Base-by-base conservation (phyloP, 176 grass and related monocot species). In the Alloteropsis semialata region DNA sequence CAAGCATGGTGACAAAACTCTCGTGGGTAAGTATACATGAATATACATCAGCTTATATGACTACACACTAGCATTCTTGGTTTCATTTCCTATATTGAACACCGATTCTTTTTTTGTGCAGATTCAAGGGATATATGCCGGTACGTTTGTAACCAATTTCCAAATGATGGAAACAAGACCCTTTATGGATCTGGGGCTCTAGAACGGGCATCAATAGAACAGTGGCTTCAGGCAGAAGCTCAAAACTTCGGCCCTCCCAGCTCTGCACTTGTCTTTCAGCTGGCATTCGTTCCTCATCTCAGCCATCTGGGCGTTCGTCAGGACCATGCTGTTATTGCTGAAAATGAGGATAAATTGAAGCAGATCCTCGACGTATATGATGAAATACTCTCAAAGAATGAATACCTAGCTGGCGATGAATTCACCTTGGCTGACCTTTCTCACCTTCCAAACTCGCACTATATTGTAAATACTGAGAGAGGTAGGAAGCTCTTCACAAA, bases 151-250 rank as follows among this genome's bases (percentile, higher is more conserved):
- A 58, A 54, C 44, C 89, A 91, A 32, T 94, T 94, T 78, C 84
- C 84, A 77, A 63, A 89, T 18, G 55, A 81, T 71, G 92, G 92
- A 72, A 91, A 94, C 60, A 97, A 48, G 78, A 5, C 11, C 19
- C 86, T 97, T n/a, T 92, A 89, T 59, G 90, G 86, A 46, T 81
- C 75, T 17, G 95, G 95, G 12, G 79, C 75, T 61, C 90, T 97
- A 28, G 92, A 97, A 57, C 89, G 82, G 45, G 90, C 92, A 28
- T 88, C 90, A 7, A 91, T 97, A 60, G 95, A 94, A 58, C 92
- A 97, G 44, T 94, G 95, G 95, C 88, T 97, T 22, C 88, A 92
- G 44, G 78, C 95, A 25, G 95, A 97, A 80, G 77, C 90, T 62
- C 61, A 65, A 72, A 92, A 57, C 84, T 97, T 97, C 6, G 80